Evolutionary conservation across 2,329 filamentous ascomycete genomes (phyloP), one percentile per base, ranked within the genome.

Genomic region (Paecilomyces sp.): DNA sequence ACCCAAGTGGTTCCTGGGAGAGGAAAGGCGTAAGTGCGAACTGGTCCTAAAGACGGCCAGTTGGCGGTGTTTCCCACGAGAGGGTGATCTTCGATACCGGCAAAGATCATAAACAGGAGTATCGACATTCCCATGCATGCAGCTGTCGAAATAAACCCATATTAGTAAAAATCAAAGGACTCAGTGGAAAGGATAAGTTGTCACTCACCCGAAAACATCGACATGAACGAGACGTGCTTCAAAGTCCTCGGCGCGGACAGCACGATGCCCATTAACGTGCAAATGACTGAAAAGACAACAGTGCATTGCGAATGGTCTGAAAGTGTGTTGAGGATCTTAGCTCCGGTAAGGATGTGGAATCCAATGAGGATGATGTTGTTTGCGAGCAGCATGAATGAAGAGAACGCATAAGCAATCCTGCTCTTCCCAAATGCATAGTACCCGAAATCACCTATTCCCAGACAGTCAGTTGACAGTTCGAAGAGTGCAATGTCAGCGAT

Each of bases 301-400:
- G 79, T 82, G 66, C 80, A 82, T 41, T 74, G 67, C 3, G 77
- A 77, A 65, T 82, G 80, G 60, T 79, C 77, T 1, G 76, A 78
- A 0, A 82, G 71, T 0, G 79, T 81, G 61, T 82, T 82, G 50
- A 82, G 62, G 41, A 82, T 67, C 64, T 79, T 80, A 8, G 79
- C 79, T 2, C 78, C 79, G 1, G 79, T 82, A 25, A 81, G 71
- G 62, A 81, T 70, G 65, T 82, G 79, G 66, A 82, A 81, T 8
- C 79, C 79, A 59, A 81, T 79, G 3, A 82, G 71, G 11, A 82
- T 63, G 62, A 82, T 81, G 65, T 82, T 82, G 68, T 82, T 81
- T 30, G 77, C 77, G n/a, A 81, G 71, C 58, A 82, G 64, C 77
- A 80, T 79, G 66, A 79, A 77, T 0, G 68, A 73, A 1, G 75